Evolutionary conservation across 1,284 basidiomycete species (phyloP), one percentile per base, ranked within the genome.

Genomic region (Ganoderma boninense): DNA sequence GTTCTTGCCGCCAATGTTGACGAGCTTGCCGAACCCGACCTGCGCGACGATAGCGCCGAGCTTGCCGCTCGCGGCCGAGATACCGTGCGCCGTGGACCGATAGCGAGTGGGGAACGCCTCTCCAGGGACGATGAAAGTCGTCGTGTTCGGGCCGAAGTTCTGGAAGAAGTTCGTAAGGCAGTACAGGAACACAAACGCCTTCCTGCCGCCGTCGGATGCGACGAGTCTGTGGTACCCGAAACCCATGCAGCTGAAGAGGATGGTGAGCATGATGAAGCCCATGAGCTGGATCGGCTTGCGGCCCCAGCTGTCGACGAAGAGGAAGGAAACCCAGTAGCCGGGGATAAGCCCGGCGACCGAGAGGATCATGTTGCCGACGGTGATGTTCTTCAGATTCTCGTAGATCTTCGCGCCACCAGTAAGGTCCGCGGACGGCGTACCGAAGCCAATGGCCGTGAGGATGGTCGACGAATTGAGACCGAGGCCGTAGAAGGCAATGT

Each of bases 401-500:
- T 75, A 77, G 44, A 88, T 87, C 49, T 84, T 86, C 26, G 84
- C 79, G 23, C 86, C 80, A 59, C 91, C 79, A 69, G 89, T 85
- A 61, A 90, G 79, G 78, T 77, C 81, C 16, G 79, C 80, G 23
- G 78, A 61, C 49, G 80, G 67, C 0, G 78, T 70, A 6, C 72
- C 75, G 77, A 89, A 88, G 69, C 86, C 86, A 73, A 91, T 89
- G n/a, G 85, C 82, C 69, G 81, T 73, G n/a, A 90, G 81, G 64
- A 90, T 87, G 78, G 90, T 90, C 56, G 88, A 87, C 13, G 89
- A 90, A 84, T 95, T 96, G 64, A 95, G 86, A 69, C 92, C 90
- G 64, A 95, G 86, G 70, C 94, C 94, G 82, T 95, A 95, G 85
- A 95, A 96, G 32, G 90, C 89, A 82, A 95, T 89, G 69, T 90